These are phyloP conservation scores for Trichoderma reesei DNA, from an alignment of 495 filamentous ascomycete species.

Conservation along the genomic window DNA sequence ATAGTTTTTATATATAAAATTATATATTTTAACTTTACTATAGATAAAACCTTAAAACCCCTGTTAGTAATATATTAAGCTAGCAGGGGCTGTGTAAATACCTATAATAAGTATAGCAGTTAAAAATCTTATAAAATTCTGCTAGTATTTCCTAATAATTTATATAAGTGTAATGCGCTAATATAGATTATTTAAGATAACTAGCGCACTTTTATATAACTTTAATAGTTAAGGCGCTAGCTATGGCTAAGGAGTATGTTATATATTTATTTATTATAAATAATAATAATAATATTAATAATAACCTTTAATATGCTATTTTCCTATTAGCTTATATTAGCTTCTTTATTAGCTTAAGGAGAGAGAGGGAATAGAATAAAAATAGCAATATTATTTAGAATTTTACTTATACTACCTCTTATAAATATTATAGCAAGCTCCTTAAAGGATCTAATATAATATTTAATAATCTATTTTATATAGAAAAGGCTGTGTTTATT, in stretches of 20 bases:
- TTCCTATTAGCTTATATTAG: neutral
- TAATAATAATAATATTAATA: neutral
- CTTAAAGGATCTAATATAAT: neutral
- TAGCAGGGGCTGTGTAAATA: neutral
- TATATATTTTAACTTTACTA: too few species aligned
- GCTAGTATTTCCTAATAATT: neutral
- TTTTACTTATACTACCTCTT: neutral
- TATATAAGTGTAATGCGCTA: neutral
- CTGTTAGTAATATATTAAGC: neutral
- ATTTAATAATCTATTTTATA: neutral
- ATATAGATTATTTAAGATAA: neutral
- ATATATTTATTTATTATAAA: neutral
- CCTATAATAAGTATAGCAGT: neutral
- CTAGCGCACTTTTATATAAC: neutral
- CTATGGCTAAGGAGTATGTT: too few species aligned
- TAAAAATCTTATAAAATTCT: neutral
- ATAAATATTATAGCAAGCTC: neutral
- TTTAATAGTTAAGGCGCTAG: too few species aligned
- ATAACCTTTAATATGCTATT: neutral
- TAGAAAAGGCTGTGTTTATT: neutral
- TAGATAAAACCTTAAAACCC: neutral
- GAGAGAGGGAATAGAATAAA: neutral
- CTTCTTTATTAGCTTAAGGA: neutral
- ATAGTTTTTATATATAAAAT: too few species aligned
- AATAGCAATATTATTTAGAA: neutral